Percentiles rank a stretch among this genome's conserved stretches.
phyloP scores from a whole-genome alignment of 257 asterid species.

The Fraxinus excelsior region DNA sequence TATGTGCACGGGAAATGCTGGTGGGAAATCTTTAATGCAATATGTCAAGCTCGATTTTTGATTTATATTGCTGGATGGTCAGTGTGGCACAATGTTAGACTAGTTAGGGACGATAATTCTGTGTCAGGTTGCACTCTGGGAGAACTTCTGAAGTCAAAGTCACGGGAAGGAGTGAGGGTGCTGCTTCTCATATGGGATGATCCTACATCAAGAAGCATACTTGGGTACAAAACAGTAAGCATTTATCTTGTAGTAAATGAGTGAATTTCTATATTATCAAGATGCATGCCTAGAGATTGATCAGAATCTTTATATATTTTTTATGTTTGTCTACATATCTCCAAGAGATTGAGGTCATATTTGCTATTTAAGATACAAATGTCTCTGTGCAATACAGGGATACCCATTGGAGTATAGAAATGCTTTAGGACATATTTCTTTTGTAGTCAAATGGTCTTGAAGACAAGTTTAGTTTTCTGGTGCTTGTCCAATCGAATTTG shows the following conservation, averaged over 20 bases:
- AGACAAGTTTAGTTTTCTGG: not conserved
- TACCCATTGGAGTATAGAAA: conserved; percentile 13
- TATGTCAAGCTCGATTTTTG: conserved; percentile 77
- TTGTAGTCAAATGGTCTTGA: conserved; percentile 3
- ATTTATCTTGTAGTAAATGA: conserved; percentile 19
- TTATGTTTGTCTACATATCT: conserved; percentile 9
- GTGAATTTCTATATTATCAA: conserved; percentile 4
- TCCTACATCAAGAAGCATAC: conserved; percentile 92
- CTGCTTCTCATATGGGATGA: conserved; percentile 97
- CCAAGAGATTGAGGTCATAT: not conserved
- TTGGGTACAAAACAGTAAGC: conserved; percentile 90
- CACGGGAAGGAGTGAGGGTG: conserved; percentile 99
- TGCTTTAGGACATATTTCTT: conserved; percentile 8
- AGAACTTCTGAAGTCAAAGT: conserved; percentile 84
- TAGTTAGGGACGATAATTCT: conserved; percentile 75
- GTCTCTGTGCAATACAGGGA: not conserved
- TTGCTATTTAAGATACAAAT: not conserved
- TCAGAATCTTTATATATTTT: conserved; percentile 19
- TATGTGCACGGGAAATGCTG: conserved; percentile 92
- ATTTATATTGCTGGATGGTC: conserved; percentile 98
- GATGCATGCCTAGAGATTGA: conserved; percentile 12
- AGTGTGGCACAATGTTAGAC: conserved; percentile 93
- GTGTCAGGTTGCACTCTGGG: conserved; percentile 67
- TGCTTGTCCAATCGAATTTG: not conserved
- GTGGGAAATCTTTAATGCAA: conserved; percentile 84